Base-by-base conservation (phyloP, 306 rosid genomes). In the Clitoria ternatea region DNA sequence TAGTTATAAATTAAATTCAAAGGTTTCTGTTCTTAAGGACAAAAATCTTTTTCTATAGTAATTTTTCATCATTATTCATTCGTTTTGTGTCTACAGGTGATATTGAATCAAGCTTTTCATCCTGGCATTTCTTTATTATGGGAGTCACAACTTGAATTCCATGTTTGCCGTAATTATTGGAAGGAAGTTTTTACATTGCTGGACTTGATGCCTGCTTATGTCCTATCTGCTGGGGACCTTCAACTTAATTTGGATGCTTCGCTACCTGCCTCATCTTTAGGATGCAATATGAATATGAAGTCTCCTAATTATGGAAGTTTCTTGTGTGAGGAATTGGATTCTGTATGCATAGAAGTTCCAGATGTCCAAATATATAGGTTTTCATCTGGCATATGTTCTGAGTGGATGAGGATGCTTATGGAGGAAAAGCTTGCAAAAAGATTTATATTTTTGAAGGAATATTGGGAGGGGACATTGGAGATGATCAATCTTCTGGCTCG, bases 121-220 rank as follows among this genome's bases (percentile, higher is more conserved):
- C 80, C 79, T 64, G 88, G 72, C 72, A 80, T 75, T 73, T 74
- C 87, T 56, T 77, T 93, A 36, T 70, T 83, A 74, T 93, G 98
- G 98, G 98, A 93, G 80, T 90, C 98, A 61, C 83, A 90, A 78
- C 94, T 93, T 70, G 98, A 90, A 42, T 93, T 88, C 80, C 87
- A 88, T 47, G 61, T 76, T 61, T 77, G 82, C 76, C 98, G 72
- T 73, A 76, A 87, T 79, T 77, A 88, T 70, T 88, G 97, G 98
- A 85, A 85, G 48, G 90, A 85, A 62, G 90, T 93, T 67, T 88
- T 82, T 52, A 78, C 70, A 72, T 81, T 93, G 60, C 79, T 93
- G 57, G 96, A 90, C 74, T 52, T 77, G 75, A 80, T 90, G 54
- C 97, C 98, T 50, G 49, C 74, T 37, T 76, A 80, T 77, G 81